These are phyloP conservation scores for Rhizopogon rudus DNA, from an alignment of 768 basidiomycete genomes.

Conservation along the genomic window DNA sequence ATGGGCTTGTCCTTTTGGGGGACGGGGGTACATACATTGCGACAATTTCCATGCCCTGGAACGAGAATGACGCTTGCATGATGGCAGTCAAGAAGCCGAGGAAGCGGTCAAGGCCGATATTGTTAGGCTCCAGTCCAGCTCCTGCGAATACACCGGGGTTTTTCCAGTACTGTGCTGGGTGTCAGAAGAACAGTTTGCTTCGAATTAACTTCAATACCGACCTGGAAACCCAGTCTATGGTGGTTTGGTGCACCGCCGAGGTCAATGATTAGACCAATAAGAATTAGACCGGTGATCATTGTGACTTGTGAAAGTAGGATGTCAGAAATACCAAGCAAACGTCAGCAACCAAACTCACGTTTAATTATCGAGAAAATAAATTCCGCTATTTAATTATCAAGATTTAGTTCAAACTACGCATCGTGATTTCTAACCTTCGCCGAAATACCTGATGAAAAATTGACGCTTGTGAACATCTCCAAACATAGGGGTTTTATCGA, in stretches of 20 bases:
- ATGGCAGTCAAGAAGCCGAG: slow-evolving; percentile 37
- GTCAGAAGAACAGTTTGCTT: not conserved
- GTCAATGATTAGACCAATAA: slow-evolving; percentile 63
- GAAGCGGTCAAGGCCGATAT: slow-evolving; percentile 34
- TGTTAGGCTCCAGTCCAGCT: slow-evolving; percentile 26
- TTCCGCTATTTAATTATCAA: slow-evolving; percentile 37
- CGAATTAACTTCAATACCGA: slow-evolving; percentile 21
- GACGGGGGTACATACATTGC: slow-evolving; percentile 47
- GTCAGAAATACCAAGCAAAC: not conserved
- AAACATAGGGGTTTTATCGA: not conserved
- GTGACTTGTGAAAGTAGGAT: slow-evolving; percentile 32
- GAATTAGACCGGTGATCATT: slow-evolving; percentile 57
- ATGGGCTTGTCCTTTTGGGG: slow-evolving; percentile 1
- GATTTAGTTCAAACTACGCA: not conserved
- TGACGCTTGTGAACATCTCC: too few species aligned
- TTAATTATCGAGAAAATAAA: slow-evolving; percentile 66
- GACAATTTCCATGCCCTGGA: slow-evolving; percentile 73
- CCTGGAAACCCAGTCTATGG: slow-evolving; percentile 64
- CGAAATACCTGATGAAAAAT: too few species aligned
- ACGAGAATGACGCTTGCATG: slow-evolving; percentile 65
- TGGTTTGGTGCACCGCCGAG: slow-evolving; percentile 72
- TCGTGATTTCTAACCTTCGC: too few species aligned
- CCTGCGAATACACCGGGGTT: slow-evolving; percentile 51
- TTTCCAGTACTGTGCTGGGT: slow-evolving; percentile 50
- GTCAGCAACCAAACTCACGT: slow-evolving; percentile 30